Base-by-base conservation (phyloP, 225 moss, liverwort and hornwort species). In the Pseudoscleropodium purum region DNA sequence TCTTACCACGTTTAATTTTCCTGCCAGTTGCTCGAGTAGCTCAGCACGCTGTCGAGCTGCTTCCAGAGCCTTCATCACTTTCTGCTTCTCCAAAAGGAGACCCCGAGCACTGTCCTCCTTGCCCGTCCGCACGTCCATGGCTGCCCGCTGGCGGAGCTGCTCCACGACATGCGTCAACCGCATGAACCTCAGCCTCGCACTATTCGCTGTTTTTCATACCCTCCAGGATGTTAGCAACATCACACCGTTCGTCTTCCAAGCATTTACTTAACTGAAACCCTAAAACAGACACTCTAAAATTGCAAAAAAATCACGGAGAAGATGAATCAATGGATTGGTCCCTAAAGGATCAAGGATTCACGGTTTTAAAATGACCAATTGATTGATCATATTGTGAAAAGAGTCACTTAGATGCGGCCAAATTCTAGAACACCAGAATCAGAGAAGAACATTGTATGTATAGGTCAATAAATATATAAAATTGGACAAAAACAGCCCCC, bases 51-150 rank as follows among this genome's bases (percentile, higher is more conserved):
- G 91, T 87, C 95, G 95, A 37, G 96, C 91, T 33, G 95, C 90
- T 78, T 96, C 97, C 92, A 97, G 91, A 76, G 97, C 99, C 87
- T 93, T 93, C 93, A 99, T 95, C n/a, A 99, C 99, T 91, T 97
- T 99, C 89, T 97, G 97, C 90, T 99, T 99, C 93, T 99, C 99
- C 23, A 63, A 15, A 59, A 99, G 95, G 52, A 95, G 89, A 67
- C 87, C 89, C 66, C 96, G 92, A 59, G 97, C 97, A 47, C 90
- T 92, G 68, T 95, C 97, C 70, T 97, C 99, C 72, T 95, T 95
- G 52, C 97, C 97, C 85, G 87, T 90, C 77, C 92, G 93, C 83
- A 99, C 86, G 89, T 97, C 97, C 82, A 96, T 67, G 75, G 91
- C 92, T 37, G 99, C 99, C 65, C 97, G 95, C 80, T 95, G 95